A percentile compares a stretch with the other conserved stretches of the same genome.
These are phyloP conservation scores for Colletotrichum destructivum DNA, from an alignment of 2,329 filamentous ascomycete species.

Conservation along the genomic window DNA sequence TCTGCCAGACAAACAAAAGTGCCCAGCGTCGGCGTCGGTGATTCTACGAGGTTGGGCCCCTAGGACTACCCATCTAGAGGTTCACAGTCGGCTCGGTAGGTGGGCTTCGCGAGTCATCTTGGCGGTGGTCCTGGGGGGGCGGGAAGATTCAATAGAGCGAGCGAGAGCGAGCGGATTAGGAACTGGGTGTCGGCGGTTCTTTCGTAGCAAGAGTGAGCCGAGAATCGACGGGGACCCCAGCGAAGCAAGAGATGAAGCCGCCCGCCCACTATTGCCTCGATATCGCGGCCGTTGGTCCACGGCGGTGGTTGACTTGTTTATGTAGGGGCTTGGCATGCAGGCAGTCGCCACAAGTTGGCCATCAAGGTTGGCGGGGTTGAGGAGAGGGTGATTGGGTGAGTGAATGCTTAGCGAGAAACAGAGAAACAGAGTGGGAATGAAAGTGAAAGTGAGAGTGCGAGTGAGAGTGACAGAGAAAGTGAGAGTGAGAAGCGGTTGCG, in stretches of 20 bases:
- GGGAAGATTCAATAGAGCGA: too few relatives aligned
- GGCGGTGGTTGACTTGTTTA: background rate
- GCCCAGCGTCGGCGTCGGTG: background rate
- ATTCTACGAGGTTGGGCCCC: background rate
- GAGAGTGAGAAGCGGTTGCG: slow-evolving; percentile 6
- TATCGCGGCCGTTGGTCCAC: background rate
- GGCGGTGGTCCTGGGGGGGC: background rate
- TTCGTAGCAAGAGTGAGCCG: too few relatives aligned
- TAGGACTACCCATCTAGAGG: background rate
- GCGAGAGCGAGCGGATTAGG: too few relatives aligned
- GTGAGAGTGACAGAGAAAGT: background rate
- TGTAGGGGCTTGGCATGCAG: slow-evolving; percentile 35
- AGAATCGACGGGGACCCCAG: background rate
- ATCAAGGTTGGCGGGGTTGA: slow-evolving; percentile 30
- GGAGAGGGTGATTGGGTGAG: background rate
- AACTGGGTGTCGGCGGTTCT: too few relatives aligned
- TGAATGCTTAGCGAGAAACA: background rate
- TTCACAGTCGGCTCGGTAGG: background rate
- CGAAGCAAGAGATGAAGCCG: too few relatives aligned
- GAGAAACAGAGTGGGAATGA: background rate
- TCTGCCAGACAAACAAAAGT: background rate
- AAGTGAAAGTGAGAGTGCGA: background rate
- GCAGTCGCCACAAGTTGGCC: slow-evolving; percentile 12
- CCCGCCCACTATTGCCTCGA: background rate
- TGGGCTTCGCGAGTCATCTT: background rate